phyloP scores from a whole-genome alignment of 148 eudicot genomes.

The Talinum fruticosum region DNA sequence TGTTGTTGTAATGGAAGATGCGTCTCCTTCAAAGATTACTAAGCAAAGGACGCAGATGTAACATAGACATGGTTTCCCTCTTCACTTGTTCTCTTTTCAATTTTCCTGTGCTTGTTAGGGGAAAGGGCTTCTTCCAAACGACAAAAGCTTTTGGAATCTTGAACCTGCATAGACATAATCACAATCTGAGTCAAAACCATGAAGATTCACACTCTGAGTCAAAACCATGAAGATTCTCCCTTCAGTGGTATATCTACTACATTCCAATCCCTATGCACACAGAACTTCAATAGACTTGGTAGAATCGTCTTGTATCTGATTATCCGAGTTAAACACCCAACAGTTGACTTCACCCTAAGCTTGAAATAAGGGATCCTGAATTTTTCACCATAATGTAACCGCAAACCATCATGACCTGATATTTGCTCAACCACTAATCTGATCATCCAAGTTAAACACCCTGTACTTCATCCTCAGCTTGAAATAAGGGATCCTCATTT shows the following conservation, averaged over 20 bases:
- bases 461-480: neutral
- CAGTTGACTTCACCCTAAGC: neutral
- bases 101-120: constrained; percentile 75
- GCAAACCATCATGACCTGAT: no score
- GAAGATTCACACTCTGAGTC: neutral
- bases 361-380: no score
- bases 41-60: constrained; percentile 32
- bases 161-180: constrained; percentile 48
- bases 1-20: no score
- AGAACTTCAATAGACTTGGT: neutral
- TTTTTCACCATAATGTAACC: no score
- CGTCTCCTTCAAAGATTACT: constrained; percentile 38
- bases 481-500: no score
- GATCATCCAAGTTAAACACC: neutral
- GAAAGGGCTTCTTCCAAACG: constrained; percentile 61
- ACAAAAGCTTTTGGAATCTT: constrained; percentile 64
- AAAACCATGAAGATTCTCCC: neutral
- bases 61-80: constrained; percentile 42
- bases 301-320: neutral
- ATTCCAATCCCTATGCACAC: no score
- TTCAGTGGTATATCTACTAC: no score
- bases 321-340: neutral
- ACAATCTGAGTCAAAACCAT: neutral
- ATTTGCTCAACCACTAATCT: no score
- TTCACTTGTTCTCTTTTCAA: constrained; percentile 61